These are phyloP conservation scores for Candida tropicalis DNA, from an alignment of 1,139 yeast species.

Conservation along the genomic window DNA sequence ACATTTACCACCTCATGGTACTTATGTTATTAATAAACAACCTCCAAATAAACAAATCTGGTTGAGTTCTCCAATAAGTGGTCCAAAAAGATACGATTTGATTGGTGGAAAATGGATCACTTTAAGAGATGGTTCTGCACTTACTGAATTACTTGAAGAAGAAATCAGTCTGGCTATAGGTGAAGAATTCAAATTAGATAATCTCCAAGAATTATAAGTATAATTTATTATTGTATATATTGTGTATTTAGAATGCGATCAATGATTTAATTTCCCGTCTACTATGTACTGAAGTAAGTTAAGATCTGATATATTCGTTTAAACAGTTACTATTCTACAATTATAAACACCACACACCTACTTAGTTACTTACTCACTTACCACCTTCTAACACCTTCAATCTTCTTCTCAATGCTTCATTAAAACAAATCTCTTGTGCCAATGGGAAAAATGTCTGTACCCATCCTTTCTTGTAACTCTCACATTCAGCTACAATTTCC, in stretches of 20 bases:
- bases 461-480: conserved; percentile 77
- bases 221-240: neutral
- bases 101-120: conserved; percentile 63
- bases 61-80: conserved; percentile 91
- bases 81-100: conserved; percentile 74
- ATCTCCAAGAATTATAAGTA: conserved; percentile 20
- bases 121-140: conserved; percentile 53
- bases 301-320: too few relatives aligned
- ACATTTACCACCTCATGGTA: conserved; percentile 65
- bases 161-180: conserved; percentile 50
- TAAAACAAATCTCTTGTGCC: conserved; percentile 88
- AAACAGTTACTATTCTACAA: too few relatives aligned
- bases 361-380: too few relatives aligned
- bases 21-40: conserved; percentile 88
- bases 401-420: conserved; percentile 87
- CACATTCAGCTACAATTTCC: conserved; percentile 79
- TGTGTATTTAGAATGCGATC: neutral
- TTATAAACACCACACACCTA: too few relatives aligned
- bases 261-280: neutral
- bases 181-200: conserved; percentile 29
- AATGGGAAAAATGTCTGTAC: conserved; percentile 72
- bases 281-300: too few relatives aligned
- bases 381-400: conserved; percentile 24
- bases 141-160: conserved; percentile 47
- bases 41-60: conserved; percentile 94